phyloP scores from a whole-genome alignment of 345 rosid genomes.

The Eucalyptus camaldulensis region DNA sequence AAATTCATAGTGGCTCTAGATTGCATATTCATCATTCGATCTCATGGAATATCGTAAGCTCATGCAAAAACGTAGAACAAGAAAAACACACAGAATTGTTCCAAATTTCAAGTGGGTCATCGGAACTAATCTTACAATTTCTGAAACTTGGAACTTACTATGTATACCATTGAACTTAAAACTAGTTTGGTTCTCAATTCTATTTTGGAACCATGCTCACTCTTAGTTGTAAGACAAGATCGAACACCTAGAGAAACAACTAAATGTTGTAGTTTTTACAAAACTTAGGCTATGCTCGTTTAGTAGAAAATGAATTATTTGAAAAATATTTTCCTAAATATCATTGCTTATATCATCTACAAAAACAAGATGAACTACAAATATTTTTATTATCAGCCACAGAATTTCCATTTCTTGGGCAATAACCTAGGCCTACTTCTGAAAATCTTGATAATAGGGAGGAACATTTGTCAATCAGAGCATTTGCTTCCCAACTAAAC shows the following conservation, averaged over 20 bases:
- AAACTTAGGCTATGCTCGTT: not conserved
- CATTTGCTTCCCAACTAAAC: no score
- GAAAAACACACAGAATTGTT: not conserved
- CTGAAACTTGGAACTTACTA: no score
- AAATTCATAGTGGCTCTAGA: not conserved
- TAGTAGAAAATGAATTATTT: not conserved
- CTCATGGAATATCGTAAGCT: accelerated
- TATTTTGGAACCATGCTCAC: not conserved
- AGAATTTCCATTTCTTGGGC: no score
- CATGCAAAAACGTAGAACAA: accelerated
- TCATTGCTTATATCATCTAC: not conserved
- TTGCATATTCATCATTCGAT: not conserved
- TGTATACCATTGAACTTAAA: no score
- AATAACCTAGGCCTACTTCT: no score
- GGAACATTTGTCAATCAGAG: no score
- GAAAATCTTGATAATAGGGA: no score
- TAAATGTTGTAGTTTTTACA: accelerated
- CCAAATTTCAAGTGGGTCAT: not conserved
- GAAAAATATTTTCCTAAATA: no score
- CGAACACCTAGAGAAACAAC: not conserved
- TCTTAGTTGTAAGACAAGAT: not conserved
- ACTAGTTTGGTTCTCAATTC: not conserved
- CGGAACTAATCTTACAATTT: accelerated
- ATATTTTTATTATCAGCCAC: no score
- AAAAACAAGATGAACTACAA: not conserved